Base-by-base conservation (phyloP, 1,284 basidiomycete species). In the Erythrobasidium hasegawianum region DNA sequence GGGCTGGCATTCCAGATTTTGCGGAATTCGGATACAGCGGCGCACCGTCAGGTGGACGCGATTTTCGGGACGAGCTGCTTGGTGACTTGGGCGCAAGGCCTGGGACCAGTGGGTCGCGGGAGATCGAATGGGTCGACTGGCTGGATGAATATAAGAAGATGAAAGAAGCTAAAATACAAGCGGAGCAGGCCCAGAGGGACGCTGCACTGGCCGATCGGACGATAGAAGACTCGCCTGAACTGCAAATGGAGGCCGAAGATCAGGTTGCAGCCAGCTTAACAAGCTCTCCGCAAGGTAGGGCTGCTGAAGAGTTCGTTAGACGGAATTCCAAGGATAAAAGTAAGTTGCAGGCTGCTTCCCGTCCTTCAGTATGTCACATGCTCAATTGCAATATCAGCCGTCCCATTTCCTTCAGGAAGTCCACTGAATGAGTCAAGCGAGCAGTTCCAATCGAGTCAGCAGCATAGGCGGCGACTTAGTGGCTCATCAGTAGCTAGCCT, bases 91-190 rank as follows among this genome's bases (percentile, higher is more conserved):
- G 75, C 29, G 67, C 73, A 1, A 26, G 62, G n/a, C 56, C 55
- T 43, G 61, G 62, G 18, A 73, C 72, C 7, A 77, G 75, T 1
- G 71, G 72, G 11, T 69, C 78, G 10, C 74, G 75, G 10, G 81
- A 81, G 39, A 81, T 83, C 64, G 82, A 83, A 70, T 83, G 82
- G 82, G 81, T 83, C 29, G 82, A 83, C 70, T 83, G 82, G 82
- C 76, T 82, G 59, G 82, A 83, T 72, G 81, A 81, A 71, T 83
- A 83, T 72, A 80, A 81, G 59, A 76, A 78, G 64, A 80, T 81
- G 77, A 83, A 83, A 72, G 81, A 81, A 56, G 81, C 80, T 54
- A 83, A 83, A 73, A 76, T 83, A 38, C 71, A 77, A 27, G 78
- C 81, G 0, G 80, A 81, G 68, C 40, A 70, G 26, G 79, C 81